Conservation (phyloP, 257 asterid genomes). For the Fraxinus anomala region DNA sequence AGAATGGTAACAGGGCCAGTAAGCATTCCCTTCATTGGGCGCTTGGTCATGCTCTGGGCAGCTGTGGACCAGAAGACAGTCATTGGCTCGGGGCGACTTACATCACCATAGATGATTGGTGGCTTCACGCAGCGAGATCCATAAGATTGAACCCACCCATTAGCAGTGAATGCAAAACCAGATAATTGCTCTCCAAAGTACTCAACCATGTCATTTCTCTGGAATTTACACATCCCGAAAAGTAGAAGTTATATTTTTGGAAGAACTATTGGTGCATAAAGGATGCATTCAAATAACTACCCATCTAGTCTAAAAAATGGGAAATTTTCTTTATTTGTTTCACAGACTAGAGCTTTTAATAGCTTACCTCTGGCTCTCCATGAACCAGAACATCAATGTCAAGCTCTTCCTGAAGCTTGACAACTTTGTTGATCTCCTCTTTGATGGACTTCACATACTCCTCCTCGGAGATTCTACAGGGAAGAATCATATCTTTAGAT, state of each 20-base stretch:
- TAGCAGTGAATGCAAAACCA: conserved; percentile 64
- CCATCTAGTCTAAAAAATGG: neutral
- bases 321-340: neutral
- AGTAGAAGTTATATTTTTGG: neutral
- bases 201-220: conserved; percentile 70
- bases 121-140: conserved; percentile 74
- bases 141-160: conserved; percentile 70
- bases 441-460: conserved; percentile 53
- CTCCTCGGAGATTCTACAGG: conserved; percentile 55
- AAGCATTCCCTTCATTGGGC: conserved; percentile 76
- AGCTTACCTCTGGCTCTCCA: conserved; percentile 66
- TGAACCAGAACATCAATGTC: conserved; percentile 69
- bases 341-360: neutral
- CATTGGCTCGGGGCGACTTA: conserved; percentile 67
- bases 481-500: conserved; percentile 14
- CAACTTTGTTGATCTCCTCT: conserved; percentile 56
- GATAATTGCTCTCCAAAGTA: conserved; percentile 69
- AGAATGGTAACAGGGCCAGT: conserved; percentile 70
- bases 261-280: neutral
- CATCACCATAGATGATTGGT: conserved; percentile 70
- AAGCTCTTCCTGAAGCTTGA: conserved; percentile 61
- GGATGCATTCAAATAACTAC: neutral
- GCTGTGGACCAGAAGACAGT: conserved; percentile 62
- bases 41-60: conserved; percentile 69
- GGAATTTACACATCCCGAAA: conserved; percentile 18